Evolutionary conservation across 257 asterid genomes (phyloP).

Genomic region (Fraxinus quadrangulata): DNA sequence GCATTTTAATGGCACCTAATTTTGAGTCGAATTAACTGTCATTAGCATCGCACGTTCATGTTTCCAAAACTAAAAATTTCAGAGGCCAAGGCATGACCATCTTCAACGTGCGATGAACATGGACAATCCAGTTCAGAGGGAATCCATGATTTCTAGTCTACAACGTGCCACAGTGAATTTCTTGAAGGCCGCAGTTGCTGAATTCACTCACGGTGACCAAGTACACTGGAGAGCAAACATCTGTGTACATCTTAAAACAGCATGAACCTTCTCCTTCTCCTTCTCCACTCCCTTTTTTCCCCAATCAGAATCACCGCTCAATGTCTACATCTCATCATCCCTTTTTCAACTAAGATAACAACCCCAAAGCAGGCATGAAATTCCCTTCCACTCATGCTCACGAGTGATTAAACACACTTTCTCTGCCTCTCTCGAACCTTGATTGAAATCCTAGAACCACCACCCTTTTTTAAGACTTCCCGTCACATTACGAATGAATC

Average conservation of each 20-base stretch:
- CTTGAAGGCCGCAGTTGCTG: background rate
- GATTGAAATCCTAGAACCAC: background rate
- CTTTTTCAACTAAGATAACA: background rate
- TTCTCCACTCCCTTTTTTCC: background rate
- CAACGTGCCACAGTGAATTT: background rate
- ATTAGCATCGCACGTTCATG: background rate
- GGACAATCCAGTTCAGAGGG: background rate
- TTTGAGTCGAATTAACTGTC: background rate
- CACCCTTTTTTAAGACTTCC: background rate
- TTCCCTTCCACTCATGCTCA: background rate
- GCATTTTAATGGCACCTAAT: background rate
- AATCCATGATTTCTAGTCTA: background rate
- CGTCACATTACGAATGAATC: background rate
- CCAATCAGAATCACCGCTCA: background rate
- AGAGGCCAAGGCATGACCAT: background rate
- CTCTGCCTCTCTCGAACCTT: background rate
- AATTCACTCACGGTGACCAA: background rate
- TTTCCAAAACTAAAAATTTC: background rate
- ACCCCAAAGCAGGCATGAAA: background rate
- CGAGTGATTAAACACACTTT: background rate
- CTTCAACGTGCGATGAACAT: background rate
- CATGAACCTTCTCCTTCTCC: background rate
- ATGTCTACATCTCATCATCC: background rate
- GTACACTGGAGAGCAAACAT: background rate
- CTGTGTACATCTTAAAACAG: background rate